Evolutionary conservation across 1,284 basidiomycete species (phyloP), one percentile per base, ranked within the genome.

Genomic region (Rhodotorula sp.): DNA sequence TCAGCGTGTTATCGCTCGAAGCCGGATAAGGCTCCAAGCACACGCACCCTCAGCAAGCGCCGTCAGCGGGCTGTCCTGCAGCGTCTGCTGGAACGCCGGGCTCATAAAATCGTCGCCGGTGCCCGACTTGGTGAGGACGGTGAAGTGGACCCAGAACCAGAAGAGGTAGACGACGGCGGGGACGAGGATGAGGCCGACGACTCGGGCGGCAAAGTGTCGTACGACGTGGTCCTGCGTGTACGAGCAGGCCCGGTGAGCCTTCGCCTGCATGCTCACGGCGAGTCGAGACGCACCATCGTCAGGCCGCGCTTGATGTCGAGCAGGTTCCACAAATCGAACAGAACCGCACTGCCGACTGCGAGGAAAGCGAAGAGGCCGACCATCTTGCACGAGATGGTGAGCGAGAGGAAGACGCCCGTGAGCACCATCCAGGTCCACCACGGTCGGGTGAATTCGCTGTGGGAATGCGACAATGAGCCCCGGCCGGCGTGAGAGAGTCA

Each of bases 71-170:
- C 97, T 99, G 49, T 94, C 95, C 42, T 85, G 82, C 52, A 99
- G 85, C 8, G 95, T 97, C 84, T 99, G 93, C 82, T 99, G 97
- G 88, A 99, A 99, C 13, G 90, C 89, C 17, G 96, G 92, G 79
- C 91, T 94, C 97, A 99, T 99, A 85, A 99, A 99, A 21, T 86
- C 85, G 80, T 99, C 97, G 17, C 97, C 97, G 25, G 95, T 87
- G 46, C 97, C 97, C 41, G 93, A 93, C 77, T 89, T 86, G n/a
- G 85, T 91, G 77, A 99, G 88, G 71, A 98, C 87, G 62, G 90
- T 86, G 80, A 99, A 97, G 82, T 99, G 97, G 34, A 97, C 84
- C 85, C 91, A 99, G 86, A 99, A 99, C 87, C 97, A 94, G 34
- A 90, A 90, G 19, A 99, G 87, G 82, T 99, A 99, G 74, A 99